Base-by-base conservation (phyloP, 1,284 basidiomycete genomes). In the Rhodotorula sp. region DNA sequence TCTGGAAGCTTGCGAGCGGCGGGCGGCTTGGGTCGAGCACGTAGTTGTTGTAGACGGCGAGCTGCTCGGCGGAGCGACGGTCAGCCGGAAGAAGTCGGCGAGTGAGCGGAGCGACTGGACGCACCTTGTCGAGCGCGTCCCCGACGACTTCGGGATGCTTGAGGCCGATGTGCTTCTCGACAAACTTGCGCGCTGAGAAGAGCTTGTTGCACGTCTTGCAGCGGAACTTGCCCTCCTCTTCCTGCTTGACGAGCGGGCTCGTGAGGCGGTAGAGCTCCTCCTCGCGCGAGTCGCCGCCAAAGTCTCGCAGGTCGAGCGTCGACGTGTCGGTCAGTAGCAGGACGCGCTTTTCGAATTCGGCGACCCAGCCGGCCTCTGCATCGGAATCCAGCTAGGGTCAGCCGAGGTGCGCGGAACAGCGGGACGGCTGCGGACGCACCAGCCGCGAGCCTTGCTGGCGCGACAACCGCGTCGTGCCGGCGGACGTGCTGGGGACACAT, bases 201-300 rank as follows among this genome's bases (percentile, higher is more conserved):
- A 97, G 84, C 83, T 97, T 97, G 81, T 88, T 87, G 80, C 94
- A 97, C 60, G 89, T 89, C 83, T 92, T 94, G 83, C 94, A 97
- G 74, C 94, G 86, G 83, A 91, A 96, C 79, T 95, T 96, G 77
- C 89, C 90, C 80, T 93, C 90, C 72, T 94, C 94, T 81, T 97
- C 94, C 80, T 94, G 90, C 81, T 94, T 94, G 79, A 96, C 87
- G 79, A 86, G 85, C 3, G 88, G 71, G 90, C 89, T 30, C 88
- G 87, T 32, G 87, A 86, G 78, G 88, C 91, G 64, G 86, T 85
- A 72, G 54, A 94, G 83, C 79, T 93, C 92, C 69, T 95, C 91
- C 74, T 88, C 87, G 76, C 86, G 88, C 36, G 62, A 51, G 80
- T 94, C 92, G 20, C 92, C 94, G 56, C 90, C 90, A 78, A 93